These are phyloP conservation scores for Flaveria trinervia DNA, from an alignment of 129 eudicot species.

Conservation along the genomic window DNA sequence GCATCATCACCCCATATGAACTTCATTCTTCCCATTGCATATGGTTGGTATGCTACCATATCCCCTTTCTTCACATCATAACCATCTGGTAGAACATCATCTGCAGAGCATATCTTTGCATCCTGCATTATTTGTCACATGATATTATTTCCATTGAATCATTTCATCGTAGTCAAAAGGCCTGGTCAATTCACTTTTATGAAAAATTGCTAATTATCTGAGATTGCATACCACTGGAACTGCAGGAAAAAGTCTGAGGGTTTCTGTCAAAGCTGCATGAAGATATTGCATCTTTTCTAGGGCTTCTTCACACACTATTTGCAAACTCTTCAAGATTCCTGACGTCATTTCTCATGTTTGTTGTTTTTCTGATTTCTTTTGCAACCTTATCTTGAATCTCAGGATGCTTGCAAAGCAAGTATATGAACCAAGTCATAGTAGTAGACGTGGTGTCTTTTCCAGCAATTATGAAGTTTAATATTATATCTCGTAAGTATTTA, in stretches of 20 bases:
- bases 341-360: constrained; percentile 13
- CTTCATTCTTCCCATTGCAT: constrained; percentile 9
- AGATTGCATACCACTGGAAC: constrained; percentile 61
- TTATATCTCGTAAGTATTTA: constrained; percentile 63
- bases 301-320: constrained; percentile 45
- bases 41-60: constrained; percentile 1
- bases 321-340: constrained; percentile 42
- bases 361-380: constrained; percentile 48
- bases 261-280: constrained; percentile 71
- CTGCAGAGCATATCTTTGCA: neutral
- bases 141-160: too few species aligned
- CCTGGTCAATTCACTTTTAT: neutral
- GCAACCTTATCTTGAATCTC: constrained; percentile 60
- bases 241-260: constrained; percentile 76
- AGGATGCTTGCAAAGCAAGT: constrained; percentile 69
- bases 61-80: neutral
- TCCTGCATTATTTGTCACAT: neutral
- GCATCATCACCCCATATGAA: constrained; percentile 25
- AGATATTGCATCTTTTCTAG: constrained; percentile 74
- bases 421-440: constrained; percentile 67
- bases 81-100: constrained; percentile 3
- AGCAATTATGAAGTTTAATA: constrained; percentile 64
- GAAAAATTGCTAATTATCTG: neutral
- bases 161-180: neutral
- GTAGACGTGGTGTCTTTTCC: constrained; percentile 77